These are phyloP conservation scores for Nepenthes alata DNA, from an alignment of 179 eudicot genomes.

Conservation along the genomic window DNA sequence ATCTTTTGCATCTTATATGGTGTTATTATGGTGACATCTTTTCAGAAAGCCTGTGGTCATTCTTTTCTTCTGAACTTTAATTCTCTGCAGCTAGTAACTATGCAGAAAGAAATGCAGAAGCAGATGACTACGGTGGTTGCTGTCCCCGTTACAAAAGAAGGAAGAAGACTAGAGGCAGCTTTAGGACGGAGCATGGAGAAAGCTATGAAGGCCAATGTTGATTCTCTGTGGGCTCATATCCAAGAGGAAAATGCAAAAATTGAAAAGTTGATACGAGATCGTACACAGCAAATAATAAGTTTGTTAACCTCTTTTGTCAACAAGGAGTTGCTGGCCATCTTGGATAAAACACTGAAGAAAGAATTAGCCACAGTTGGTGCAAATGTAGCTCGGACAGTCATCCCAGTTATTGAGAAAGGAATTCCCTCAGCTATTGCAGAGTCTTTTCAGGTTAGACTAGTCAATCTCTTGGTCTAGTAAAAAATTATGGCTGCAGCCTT, in stretches of 20 bases:
- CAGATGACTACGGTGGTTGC: slow-evolving; percentile 43
- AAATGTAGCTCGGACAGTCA: slow-evolving; percentile 59
- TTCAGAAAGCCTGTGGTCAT: no score
- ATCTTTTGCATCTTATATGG: no score
- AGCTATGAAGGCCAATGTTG: slow-evolving; percentile 57
- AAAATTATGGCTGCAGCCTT: background rate
- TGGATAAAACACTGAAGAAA: slow-evolving; percentile 74
- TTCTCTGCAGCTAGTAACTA: background rate
- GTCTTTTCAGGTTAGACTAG: slow-evolving; percentile 61
- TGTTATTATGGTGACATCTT: no score
- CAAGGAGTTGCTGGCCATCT: slow-evolving; percentile 49
- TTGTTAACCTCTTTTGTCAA: slow-evolving; percentile 39
- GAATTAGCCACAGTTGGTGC: slow-evolving; percentile 58
- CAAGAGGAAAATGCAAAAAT: slow-evolving; percentile 71
- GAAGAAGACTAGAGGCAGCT: slow-evolving; percentile 68
- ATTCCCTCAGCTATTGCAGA: slow-evolving; percentile 55
- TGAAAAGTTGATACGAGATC: slow-evolving; percentile 61
- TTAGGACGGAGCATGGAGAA: slow-evolving; percentile 67
- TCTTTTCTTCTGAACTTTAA: no score
- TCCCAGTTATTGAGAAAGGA: slow-evolving; percentile 63
- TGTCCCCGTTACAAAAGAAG: slow-evolving; percentile 56
- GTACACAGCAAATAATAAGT: slow-evolving; percentile 48
- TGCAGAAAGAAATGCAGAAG: slow-evolving; percentile 70
- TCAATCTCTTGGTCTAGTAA: background rate
- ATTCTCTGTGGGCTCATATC: slow-evolving; percentile 85